These are phyloP conservation scores for Lactarius pseudohatsudake DNA, from an alignment of 768 basidiomycete species.

Conservation along the genomic window DNA sequence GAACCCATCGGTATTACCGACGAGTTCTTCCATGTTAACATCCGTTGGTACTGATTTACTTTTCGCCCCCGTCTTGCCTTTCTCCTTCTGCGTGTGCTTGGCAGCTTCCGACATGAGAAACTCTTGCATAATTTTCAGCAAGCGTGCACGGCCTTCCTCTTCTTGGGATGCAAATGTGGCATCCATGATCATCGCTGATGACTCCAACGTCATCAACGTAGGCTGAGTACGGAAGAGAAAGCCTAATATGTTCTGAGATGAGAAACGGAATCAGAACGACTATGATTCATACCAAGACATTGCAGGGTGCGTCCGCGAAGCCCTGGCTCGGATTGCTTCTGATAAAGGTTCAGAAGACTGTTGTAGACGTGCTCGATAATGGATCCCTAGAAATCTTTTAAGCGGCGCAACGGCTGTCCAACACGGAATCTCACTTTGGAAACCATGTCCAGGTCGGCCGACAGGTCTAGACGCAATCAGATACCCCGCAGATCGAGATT, in stretches of 20 bases:
- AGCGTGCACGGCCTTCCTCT: conserved; percentile 65
- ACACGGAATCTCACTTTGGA: conserved; percentile 20
- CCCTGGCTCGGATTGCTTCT: conserved; percentile 56
- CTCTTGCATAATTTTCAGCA: conserved; percentile 89
- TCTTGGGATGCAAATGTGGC: conserved; percentile 75
- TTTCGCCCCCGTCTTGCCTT: conserved; percentile 45
- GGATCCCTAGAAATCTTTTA: conserved; percentile 47
- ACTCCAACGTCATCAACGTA: conserved; percentile 79
- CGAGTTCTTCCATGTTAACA: conserved; percentile 90
- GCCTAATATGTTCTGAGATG: conserved; percentile 45
- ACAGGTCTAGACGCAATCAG: conserved; percentile 21
- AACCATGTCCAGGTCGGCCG: conserved; percentile 26
- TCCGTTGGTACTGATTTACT: conserved; percentile 44
- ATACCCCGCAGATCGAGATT: background rate
- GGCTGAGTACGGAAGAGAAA: conserved; percentile 93
- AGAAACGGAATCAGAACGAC: background rate
- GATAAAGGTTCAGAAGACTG: conserved; percentile 68
- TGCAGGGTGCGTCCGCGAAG: conserved; percentile 75
- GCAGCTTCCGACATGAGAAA: conserved; percentile 82
- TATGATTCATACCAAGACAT: conserved; percentile 67
- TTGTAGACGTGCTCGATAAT: conserved; percentile 84
- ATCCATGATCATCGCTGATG: conserved; percentile 86
- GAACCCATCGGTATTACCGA: conserved; percentile 93
- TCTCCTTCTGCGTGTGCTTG: conserved; percentile 72
- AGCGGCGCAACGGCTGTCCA: background rate